A percentile compares a stretch with the other conserved stretches of the same genome.
phyloP scores from a whole-genome alignment of 495 filamentous ascomycete species.

The Cercophora scortea region DNA sequence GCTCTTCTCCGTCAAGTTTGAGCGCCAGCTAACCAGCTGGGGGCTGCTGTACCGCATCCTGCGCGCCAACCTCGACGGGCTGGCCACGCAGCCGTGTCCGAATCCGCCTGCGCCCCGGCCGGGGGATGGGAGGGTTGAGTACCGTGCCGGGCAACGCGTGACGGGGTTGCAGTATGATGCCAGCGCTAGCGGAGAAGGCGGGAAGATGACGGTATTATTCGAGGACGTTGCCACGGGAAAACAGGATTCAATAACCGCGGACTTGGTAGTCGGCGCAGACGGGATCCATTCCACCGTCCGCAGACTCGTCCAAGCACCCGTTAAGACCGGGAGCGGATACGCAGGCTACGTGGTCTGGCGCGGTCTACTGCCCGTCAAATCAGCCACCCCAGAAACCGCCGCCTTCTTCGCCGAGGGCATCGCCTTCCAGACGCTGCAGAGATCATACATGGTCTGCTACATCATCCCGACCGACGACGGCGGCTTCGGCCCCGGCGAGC shows the following conservation, averaged over 20 bases:
- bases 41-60: constrained; percentile 39
- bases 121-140: constrained; percentile 26
- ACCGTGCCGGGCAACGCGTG: constrained; percentile 34
- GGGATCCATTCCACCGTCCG: constrained; percentile 43
- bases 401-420: constrained; percentile 22
- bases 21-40: constrained; percentile 37
- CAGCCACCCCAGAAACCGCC: constrained; percentile 16
- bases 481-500: constrained; percentile 24
- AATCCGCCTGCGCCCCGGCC: constrained; percentile 11
- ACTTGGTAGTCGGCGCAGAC: constrained; percentile 45
- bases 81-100: constrained; percentile 17
- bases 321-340: constrained; percentile 28
- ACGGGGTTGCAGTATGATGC: constrained; percentile 20
- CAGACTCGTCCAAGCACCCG: constrained; percentile 14
- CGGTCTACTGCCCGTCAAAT: constrained; percentile 37
- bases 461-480: constrained; percentile 39
- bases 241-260: constrained; percentile 18
- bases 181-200: not conserved
- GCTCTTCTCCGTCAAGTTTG: not conserved
- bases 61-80: constrained; percentile 43
- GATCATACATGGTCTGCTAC: constrained; percentile 27
- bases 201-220: constrained; percentile 15
- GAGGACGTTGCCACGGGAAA: constrained; percentile 13
- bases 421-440: not conserved
- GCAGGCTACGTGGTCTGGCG: constrained; percentile 46